Percentiles rank a stretch among this genome's conserved stretches.
Conservation (phyloP, 768 basidiomycete genomes). For the Trametes gibbosa region DNA sequence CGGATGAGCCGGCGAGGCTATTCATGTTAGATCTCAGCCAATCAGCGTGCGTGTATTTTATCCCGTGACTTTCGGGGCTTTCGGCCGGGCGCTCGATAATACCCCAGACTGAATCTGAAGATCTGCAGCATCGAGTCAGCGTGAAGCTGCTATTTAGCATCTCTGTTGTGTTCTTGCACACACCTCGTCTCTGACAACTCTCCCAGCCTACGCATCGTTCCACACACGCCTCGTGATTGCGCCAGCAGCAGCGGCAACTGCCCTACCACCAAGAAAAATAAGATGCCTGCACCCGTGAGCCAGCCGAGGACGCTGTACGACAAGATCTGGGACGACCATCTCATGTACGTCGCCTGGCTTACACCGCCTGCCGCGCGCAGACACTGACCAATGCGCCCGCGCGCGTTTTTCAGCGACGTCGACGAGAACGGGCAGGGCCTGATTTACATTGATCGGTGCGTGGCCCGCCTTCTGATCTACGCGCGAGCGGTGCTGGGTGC, state of each 20-base stretch:
- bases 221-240: too few relatives aligned
- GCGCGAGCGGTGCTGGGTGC: not conserved
- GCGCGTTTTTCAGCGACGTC: conserved; percentile 46
- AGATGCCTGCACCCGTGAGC: conserved; percentile 54
- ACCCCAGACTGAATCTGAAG: not conserved
- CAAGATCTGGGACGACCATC: conserved; percentile 97
- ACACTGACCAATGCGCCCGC: not conserved
- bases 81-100: conserved; percentile 12
- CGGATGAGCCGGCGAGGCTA: too few relatives aligned
- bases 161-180: not conserved
- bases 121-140: conserved; percentile 14
- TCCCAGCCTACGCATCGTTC: not conserved
- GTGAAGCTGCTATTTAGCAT: conserved; percentile 3
- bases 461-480: not conserved
- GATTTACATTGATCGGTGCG: conserved; percentile 62
- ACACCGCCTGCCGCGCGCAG: not conserved
- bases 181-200: not conserved
- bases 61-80: not conserved
- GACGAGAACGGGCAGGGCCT: conserved; percentile 77
- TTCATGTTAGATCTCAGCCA: too few relatives aligned
- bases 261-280: too few relatives aligned
- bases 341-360: conserved; percentile 60
- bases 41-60: too few relatives aligned
- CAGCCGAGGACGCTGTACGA: conserved; percentile 91
- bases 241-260: too few relatives aligned